phyloP scores from a whole-genome alignment of 768 basidiomycete genomes.

The Mycena leptocephala region DNA sequence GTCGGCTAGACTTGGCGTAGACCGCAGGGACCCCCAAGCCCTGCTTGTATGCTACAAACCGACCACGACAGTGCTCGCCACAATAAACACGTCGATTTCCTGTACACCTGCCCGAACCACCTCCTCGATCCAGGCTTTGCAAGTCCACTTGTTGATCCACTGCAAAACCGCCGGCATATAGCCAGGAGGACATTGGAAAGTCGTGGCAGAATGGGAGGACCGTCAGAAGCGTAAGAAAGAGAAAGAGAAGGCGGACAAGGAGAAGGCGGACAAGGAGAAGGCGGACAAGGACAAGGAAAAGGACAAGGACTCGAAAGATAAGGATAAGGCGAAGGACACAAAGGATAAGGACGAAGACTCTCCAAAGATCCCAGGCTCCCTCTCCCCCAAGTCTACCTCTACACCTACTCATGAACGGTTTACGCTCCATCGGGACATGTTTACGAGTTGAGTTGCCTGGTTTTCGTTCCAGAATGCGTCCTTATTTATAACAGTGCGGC shows the following conservation, averaged over 20 bases:
- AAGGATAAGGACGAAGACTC: constrained; percentile 48
- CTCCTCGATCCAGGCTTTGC: constrained; percentile 87
- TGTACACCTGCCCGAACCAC: constrained; percentile 90
- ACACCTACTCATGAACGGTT: constrained; percentile 80
- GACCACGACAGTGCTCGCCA: constrained; percentile 89
- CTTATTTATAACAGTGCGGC: constrained; percentile 68
- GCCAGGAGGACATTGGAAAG: constrained; percentile 84
- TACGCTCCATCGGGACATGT: constrained; percentile 87
- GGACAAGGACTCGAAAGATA: constrained; percentile 51
- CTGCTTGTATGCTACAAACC: constrained; percentile 84
- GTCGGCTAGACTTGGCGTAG: constrained; percentile 55
- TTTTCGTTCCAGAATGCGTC: not conserved
- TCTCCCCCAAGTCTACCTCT: constrained; percentile 49
- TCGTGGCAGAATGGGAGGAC: constrained; percentile 87
- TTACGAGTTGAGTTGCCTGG: constrained; percentile 61
- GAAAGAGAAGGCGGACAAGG: constrained; percentile 66
- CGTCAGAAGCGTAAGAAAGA: constrained; percentile 75
- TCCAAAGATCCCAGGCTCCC: constrained; percentile 47
- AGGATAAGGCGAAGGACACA: constrained; percentile 50
- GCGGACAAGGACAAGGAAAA: constrained; percentile 57
- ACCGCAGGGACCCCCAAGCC: constrained; percentile 84
- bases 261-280: constrained; percentile 53
- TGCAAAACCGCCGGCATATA: constrained; percentile 59
- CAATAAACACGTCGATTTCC: constrained; percentile 88
- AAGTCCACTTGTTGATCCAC: constrained; percentile 54